Percentiles rank a stretch among this genome's conserved stretches.
These are phyloP conservation scores for Diaporthe longicolla DNA, from an alignment of 2,329 filamentous ascomycete species.

Conservation along the genomic window DNA sequence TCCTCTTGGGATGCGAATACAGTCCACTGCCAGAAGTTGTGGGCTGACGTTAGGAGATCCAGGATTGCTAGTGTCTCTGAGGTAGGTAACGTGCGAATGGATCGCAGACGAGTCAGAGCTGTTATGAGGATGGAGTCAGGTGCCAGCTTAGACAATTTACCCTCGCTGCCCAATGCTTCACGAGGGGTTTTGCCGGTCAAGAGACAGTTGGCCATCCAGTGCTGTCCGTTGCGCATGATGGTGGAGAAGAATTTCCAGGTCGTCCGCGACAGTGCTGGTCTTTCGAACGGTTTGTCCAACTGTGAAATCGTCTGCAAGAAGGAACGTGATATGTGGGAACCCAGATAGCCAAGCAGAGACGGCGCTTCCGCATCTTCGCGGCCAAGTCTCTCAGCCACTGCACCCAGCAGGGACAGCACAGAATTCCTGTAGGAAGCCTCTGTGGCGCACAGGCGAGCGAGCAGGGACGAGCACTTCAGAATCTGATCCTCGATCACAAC, in stretches of 20 bases:
- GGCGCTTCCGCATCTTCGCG: conserved; percentile 81
- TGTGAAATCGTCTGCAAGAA: conserved; percentile 85
- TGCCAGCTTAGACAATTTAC: conserved; percentile 64
- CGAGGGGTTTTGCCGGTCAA: conserved; percentile 89
- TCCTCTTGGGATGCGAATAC: conserved; percentile 85
- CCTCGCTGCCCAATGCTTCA: conserved; percentile 74
- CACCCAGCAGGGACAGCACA: conserved; percentile 78
- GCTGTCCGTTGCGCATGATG: conserved; percentile 89
- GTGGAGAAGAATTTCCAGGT: conserved; percentile 91
- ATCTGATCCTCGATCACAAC: conserved; percentile 81
- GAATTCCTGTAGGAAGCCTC: conserved; percentile 76
- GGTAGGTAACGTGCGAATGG: conserved; percentile 75
- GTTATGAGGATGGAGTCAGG: conserved; percentile 78
- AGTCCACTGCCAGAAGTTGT: conserved; percentile 97
- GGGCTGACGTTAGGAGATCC: conserved; percentile 88
- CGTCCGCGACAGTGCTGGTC: conserved; percentile 73
- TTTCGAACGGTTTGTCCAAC: conserved; percentile 81
- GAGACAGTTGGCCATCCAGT: conserved; percentile 95
- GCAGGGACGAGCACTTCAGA: conserved; percentile 83
- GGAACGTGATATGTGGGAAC: conserved; percentile 83
- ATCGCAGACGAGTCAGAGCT: conserved; percentile 79
- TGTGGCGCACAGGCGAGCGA: conserved; percentile 82
- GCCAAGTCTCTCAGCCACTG: conserved; percentile 79
- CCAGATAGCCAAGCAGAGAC: conserved; percentile 93
- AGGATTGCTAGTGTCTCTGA: conserved; percentile 81